Base-by-base conservation (phyloP, 306 rosid species). In the Urtica urens region DNA sequence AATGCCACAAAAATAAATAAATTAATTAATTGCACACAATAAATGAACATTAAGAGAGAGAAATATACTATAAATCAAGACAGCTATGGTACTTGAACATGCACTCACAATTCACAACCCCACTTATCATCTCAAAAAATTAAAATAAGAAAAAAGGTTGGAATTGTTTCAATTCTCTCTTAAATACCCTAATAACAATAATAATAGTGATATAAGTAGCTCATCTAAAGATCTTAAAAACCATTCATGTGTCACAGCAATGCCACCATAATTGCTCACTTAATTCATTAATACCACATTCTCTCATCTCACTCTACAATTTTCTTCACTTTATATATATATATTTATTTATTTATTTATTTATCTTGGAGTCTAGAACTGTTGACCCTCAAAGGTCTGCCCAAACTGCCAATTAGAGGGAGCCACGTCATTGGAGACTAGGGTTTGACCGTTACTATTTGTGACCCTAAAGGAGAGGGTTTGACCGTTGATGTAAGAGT, bases 361-460 rank as follows among this genome's bases (percentile, higher is more conserved):
- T 26, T 42, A 5, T 10, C 46, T 14, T 29, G 4, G n/a, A 35
- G 3, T 35, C 57, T 58, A 58, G 49, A 65, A 60, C 14, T 65
- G 76, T 4, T 51, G 50, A 20, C 76, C 72, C 56, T 70, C 72
- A 42, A 64, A 59, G 28, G 72, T 70, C 52, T 64, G 76, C 24
- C 76, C 76, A 55, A 59, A 64, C 23, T 59, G 22, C 72, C 75
- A 64, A 33, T 47, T 49, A 0, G 71, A 45, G 12, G 68, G 68
- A 14, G 25, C 72, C 9, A 60, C 64, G 43, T 55, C 48, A 42
- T 55, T 59, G 59, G 38, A 44, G 11, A 52, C 35, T 55, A 64
- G 18, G 8, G 52, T 49, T 9, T 10, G 34, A 38, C 67, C 76
- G 20, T 70, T 63, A 7, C 75, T 41, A 14, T 52, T 27, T n/a